A percentile compares a stretch with the other conserved stretches of the same genome.
phyloP scores from a whole-genome alignment of 805 yeast genomes.

The Candida railenensis region DNA sequence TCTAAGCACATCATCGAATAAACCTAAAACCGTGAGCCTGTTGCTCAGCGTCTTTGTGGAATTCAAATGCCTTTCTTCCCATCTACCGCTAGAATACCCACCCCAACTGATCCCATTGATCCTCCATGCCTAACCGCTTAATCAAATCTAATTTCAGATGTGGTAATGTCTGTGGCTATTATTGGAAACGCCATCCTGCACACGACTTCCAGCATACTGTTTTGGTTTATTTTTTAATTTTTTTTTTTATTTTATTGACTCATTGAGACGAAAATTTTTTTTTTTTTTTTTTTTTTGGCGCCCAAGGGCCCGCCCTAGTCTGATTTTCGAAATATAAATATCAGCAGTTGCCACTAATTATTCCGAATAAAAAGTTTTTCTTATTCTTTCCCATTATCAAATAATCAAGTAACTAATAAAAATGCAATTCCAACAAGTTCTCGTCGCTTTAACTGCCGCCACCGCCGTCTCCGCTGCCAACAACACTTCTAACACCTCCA shows the following conservation, averaged over 20 bases:
- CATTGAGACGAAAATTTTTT: not conserved
- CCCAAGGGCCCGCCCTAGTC: constrained; percentile 3
- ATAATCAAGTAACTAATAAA: constrained; percentile 12
- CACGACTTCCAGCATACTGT: constrained; percentile 2
- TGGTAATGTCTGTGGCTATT: not conserved
- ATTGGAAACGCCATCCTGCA: constrained; percentile 3
- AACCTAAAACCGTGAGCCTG: no score
- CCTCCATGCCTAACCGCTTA: not conserved
- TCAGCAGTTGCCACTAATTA: not conserved
- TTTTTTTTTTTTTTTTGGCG: no score
- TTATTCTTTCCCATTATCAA: not conserved
- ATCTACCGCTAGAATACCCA: no score
- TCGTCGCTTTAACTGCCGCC: constrained; percentile 68
- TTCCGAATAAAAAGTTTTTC: constrained; percentile 2
- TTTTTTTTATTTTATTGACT: not conserved
- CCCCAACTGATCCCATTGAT: no score
- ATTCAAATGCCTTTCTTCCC: no score
- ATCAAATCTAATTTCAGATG: not conserved
- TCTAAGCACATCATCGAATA: no score
- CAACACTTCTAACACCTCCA: constrained; percentile 30
- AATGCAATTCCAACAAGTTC: constrained; percentile 75
- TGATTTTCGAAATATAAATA: not conserved
- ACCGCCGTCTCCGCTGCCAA: constrained; percentile 67
- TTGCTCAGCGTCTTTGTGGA: no score
- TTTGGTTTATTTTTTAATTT: constrained; percentile 1